A percentile compares a stretch with the other conserved stretches of the same genome.
phyloP scores from a whole-genome alignment of 2,329 filamentous ascomycete species.

The Nigrospora sphaerica region DNA sequence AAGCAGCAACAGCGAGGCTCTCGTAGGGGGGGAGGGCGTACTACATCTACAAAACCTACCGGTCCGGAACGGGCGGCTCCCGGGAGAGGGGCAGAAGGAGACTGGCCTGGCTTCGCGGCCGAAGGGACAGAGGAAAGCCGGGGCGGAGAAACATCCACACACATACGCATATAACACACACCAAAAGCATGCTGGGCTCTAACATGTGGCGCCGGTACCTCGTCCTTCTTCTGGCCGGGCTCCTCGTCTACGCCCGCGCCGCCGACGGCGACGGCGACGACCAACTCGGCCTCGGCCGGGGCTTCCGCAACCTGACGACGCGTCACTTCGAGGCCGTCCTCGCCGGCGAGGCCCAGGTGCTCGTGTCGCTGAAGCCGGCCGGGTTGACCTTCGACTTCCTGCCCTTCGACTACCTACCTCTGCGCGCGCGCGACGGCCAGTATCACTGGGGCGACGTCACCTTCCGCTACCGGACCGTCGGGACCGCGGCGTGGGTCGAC shows the following conservation, averaged over 20 bases:
- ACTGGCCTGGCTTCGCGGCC: no score
- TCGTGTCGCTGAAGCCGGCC: conserved; percentile 37
- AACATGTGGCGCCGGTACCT: no score
- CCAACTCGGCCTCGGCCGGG: conserved; percentile 29
- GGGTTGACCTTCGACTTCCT: conserved; percentile 44
- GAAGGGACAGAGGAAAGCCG: no score
- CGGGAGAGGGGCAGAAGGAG: no score
- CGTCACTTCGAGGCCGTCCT: conserved; percentile 34
- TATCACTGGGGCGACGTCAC: conserved; percentile 55
- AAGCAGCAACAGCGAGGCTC: no score
- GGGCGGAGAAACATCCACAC: no score
- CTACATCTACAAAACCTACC: no score
- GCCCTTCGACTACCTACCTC: conserved; percentile 40
- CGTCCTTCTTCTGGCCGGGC: no score
- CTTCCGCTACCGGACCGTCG: conserved; percentile 40
- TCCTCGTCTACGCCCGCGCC: not conserved
- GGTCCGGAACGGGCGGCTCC: no score
- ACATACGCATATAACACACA: no score
- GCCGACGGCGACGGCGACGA: conserved; percentile 12
- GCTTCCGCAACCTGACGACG: conserved; percentile 31
- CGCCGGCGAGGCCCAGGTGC: conserved; percentile 36
- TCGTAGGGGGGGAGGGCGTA: no score
- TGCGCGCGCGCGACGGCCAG: conserved; percentile 41
- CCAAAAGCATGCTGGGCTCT: no score
- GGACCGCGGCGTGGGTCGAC: conserved; percentile 32